Base-by-base conservation (phyloP, 352 stramenopile species). In the Phytophthora pluvialis region DNA sequence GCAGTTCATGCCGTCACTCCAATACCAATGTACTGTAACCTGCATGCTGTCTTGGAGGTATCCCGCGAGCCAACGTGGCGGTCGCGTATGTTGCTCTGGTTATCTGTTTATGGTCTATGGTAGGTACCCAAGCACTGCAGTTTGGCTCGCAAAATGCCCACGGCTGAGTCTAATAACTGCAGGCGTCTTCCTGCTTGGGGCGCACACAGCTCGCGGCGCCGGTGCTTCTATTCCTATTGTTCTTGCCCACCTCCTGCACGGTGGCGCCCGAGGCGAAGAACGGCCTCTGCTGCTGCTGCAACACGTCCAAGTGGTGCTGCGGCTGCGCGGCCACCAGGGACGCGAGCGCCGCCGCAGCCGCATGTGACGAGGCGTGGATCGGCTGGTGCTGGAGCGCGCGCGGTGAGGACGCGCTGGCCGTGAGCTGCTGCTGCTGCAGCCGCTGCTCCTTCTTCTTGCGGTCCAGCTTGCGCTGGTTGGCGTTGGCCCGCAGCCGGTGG, bases 391-490 rank as follows among this genome's bases (percentile, higher is more conserved):
- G 53, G 6, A 45, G 18, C 15, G 44, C 9, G 29, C 35, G 47
- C 36, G 50, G 50, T 40, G 52, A 60, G 18, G 53, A 52, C 18
- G 12, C 29, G 16, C 13, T 47, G 15, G 68, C 66, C 46, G 70
- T 61, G 7, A 71, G 67, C 60, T 85, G 74, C 42, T 81, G 74
- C 42, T 77, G 69, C 18, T 79, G 72, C 44, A 80, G 56, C 0
- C 83, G 72, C 48, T 84, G 81, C 57, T 82, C 79, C 57, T 89
- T 93, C 67, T 91, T 94, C 81, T 92, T 94, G 55, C 83, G 81
- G 70, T 94, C 85, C 10, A 94, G 63, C 52, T 94, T 94, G 38
- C 85, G 81, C 70, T 94, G 85, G 68, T 92, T 94, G 15, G 81
- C 85, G 48, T 94, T 92, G 31, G 85, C 85, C 5, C 83, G 78